Evolutionary conservation across 108 stramenopile species (phyloP).

Genomic region (Discostella stelligeroides): DNA sequence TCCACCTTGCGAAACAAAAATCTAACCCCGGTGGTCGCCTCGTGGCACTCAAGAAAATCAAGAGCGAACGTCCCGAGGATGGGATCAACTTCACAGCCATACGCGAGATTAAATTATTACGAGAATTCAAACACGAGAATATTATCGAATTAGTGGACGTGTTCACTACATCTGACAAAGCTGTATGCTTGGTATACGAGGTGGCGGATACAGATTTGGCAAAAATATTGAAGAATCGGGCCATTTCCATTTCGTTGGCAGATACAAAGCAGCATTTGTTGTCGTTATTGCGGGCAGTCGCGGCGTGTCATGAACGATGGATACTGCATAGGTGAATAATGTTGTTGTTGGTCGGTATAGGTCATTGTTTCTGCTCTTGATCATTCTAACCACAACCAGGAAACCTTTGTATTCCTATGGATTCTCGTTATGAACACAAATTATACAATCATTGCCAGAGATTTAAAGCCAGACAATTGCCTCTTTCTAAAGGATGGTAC

Average conservation of each 20-base stretch:
- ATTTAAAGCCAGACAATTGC: slow-evolving; percentile 88
- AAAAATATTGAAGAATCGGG: slow-evolving; percentile 83
- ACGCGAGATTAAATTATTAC: slow-evolving; percentile 92
- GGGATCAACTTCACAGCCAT: slow-evolving; percentile 95
- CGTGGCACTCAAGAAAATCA: slow-evolving; percentile 94
- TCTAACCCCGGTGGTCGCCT: slow-evolving; percentile 63
- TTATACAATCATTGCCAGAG: slow-evolving; percentile 22
- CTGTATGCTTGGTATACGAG: slow-evolving; percentile 90
- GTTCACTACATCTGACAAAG: slow-evolving; percentile 84
- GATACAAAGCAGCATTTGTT: slow-evolving; percentile 86
- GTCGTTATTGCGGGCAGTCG: slow-evolving; percentile 70
- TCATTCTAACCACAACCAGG: not conserved
- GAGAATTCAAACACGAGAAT: slow-evolving; percentile 93
- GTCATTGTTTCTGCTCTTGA: not conserved
- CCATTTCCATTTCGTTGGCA: slow-evolving; percentile 77
- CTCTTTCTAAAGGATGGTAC: slow-evolving; percentile 84
- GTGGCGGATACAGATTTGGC: slow-evolving; percentile 90
- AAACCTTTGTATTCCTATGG: not conserved
- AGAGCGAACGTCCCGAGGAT: slow-evolving; percentile 83
- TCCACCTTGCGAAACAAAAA: slow-evolving; percentile 88
- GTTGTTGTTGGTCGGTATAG: not conserved
- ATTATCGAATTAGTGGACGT: slow-evolving; percentile 90
- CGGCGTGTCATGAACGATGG: slow-evolving; percentile 88
- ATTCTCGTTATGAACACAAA: not conserved
- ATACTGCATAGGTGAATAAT: slow-evolving; percentile 63